These are phyloP conservation scores for Allodekkera sacchari DNA, from an alignment of 805 yeast species.

Conservation along the genomic window DNA sequence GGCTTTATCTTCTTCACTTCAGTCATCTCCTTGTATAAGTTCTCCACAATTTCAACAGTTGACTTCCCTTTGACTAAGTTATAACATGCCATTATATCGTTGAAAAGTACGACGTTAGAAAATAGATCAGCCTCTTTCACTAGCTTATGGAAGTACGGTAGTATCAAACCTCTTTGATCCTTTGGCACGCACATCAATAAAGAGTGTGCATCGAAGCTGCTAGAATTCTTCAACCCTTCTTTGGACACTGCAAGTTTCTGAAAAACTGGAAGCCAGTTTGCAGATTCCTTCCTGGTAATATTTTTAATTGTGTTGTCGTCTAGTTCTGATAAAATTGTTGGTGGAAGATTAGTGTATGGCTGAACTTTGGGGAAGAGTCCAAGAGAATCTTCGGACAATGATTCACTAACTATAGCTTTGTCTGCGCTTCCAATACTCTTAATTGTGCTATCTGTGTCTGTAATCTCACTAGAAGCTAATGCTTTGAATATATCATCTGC, in stretches of 20 bases:
- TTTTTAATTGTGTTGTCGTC: conserved; percentile 31
- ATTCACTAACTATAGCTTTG: neutral
- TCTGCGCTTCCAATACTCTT: conserved; percentile 2
- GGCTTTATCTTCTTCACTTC: conserved; percentile 19
- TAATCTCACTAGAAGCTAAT: conserved; percentile 3
- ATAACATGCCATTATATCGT: conserved; percentile 28
- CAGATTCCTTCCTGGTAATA: conserved; percentile 30
- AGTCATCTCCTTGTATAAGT: conserved; percentile 21
- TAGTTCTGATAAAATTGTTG: conserved; percentile 26
- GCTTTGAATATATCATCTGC: conserved; percentile 22
- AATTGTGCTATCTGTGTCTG: neutral
- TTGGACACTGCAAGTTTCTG: conserved; percentile 24
- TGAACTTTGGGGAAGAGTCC: conserved; percentile 19
- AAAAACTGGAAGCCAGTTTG: conserved; percentile 41
- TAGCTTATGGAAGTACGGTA: conserved; percentile 30
- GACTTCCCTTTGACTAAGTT: conserved; percentile 11
- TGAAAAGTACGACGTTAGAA: conserved; percentile 26
- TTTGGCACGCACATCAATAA: conserved; percentile 36
- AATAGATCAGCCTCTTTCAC: conserved; percentile 26
- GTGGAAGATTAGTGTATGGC: conserved; percentile 27
- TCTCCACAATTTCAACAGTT: conserved; percentile 24
- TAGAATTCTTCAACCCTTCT: conserved; percentile 27
- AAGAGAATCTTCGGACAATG: conserved; percentile 4
- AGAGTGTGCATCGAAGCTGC: conserved; percentile 25
- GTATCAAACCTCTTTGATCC: conserved; percentile 23